Conservation (phyloP, 225 moss, liverwort and hornwort genomes). For the Lunularia cruciata region DNA sequence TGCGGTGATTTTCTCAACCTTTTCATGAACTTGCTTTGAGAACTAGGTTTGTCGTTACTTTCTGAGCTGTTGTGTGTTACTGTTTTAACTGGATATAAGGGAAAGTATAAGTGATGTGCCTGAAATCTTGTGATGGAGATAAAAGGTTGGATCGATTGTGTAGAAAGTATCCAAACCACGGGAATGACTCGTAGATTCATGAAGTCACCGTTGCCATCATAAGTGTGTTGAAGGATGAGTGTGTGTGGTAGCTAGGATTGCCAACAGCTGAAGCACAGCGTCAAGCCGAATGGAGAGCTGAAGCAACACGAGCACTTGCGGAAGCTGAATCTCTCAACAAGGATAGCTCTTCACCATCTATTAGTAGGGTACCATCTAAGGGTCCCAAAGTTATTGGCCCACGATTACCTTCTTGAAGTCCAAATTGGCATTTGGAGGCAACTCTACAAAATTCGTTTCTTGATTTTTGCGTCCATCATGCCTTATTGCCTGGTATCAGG, state of each 20-base stretch:
- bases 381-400: conserved; percentile 73
- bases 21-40: conserved; percentile 4
- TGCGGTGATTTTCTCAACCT: conserved; percentile 60
- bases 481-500: neutral
- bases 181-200: too few relatives aligned
- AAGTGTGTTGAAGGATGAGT: conserved; percentile 52
- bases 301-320: conserved; percentile 79
- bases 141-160: too few relatives aligned
- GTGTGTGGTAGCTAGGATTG: conserved; percentile 89
- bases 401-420: conserved; percentile 45
- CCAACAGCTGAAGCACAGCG: conserved; percentile 94
- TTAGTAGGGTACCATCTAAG: conserved; percentile 45
- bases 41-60: too few relatives aligned
- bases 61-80: too few relatives aligned
- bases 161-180: too few relatives aligned
- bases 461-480: neutral
- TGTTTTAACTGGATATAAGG: too few relatives aligned
- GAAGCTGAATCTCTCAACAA: conserved; percentile 67
- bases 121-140: too few relatives aligned
- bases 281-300: conserved; percentile 92
- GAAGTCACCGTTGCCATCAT: too few relatives aligned
- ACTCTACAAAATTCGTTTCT: neutral
- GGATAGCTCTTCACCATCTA: conserved; percentile 44
- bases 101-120: too few relatives aligned
- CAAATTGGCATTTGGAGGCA: neutral